Evolutionary conservation across 331 rosid genomes (phyloP).

Genomic region (Pyracantha coccinea): DNA sequence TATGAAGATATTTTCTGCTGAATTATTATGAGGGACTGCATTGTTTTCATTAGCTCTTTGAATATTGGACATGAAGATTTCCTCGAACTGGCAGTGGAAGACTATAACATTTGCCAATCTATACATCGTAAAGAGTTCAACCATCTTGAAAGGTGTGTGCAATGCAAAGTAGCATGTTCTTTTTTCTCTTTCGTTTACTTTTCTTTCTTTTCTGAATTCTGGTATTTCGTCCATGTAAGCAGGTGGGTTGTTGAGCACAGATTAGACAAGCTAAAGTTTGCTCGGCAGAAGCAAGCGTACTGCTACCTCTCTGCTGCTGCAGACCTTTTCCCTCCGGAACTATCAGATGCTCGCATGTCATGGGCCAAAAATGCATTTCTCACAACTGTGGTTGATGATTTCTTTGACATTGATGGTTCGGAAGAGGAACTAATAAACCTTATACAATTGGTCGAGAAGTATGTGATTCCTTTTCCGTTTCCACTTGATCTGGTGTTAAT

Average conservation of each 20-base stretch:
- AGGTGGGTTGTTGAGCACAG: constrained; percentile 62
- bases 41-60: constrained; percentile 34
- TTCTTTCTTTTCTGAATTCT: no score
- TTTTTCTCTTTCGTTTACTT: no score
- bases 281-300: constrained; percentile 62
- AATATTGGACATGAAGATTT: constrained; percentile 53
- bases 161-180: no score
- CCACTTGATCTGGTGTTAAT: background rate
- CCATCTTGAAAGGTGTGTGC: constrained; percentile 41
- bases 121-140: constrained; percentile 45
- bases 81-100: constrained; percentile 61
- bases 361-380: constrained; percentile 49
- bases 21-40: background rate
- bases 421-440: constrained; percentile 63
- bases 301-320: constrained; percentile 64
- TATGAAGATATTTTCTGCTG: background rate
- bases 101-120: constrained; percentile 66
- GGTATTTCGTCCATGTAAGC: background rate
- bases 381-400: constrained; percentile 61
- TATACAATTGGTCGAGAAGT: constrained; percentile 60
- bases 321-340: constrained; percentile 46
- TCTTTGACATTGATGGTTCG: constrained; percentile 68
- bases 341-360: constrained; percentile 67
- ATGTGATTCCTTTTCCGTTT: constrained; percentile 11
- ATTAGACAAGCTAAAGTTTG: constrained; percentile 67